Evolutionary conservation across 208 protist species (phyloP).

Genomic region (Sergeia podlipaevii): DNA sequence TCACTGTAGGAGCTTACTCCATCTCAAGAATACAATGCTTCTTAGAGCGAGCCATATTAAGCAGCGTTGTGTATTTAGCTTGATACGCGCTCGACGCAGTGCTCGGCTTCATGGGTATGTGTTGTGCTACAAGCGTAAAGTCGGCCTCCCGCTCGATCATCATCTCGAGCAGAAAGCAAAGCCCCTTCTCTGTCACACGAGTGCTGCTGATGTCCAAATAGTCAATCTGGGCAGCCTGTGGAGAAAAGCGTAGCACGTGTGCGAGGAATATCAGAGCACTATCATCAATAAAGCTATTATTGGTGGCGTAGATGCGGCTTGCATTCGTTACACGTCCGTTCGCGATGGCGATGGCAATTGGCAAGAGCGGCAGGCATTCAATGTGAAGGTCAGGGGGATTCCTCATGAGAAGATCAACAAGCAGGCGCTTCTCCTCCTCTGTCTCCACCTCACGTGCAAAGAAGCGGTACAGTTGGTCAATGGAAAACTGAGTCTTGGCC

Average conservation of each 20-base stretch:
- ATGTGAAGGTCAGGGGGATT: constrained; percentile 65
- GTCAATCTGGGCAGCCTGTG: constrained; percentile 60
- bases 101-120: constrained; percentile 22
- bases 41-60: background rate
- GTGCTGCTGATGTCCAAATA: constrained; percentile 81
- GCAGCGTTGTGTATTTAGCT: constrained; percentile 7
- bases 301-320: constrained; percentile 48
- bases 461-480: constrained; percentile 76
- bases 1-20: background rate
- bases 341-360: constrained; percentile 62
- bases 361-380: constrained; percentile 59
- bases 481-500: constrained; percentile 60
- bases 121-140: constrained; percentile 67
- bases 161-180: constrained; percentile 80
- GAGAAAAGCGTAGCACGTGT: constrained; percentile 77
- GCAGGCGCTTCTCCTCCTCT: constrained; percentile 54
- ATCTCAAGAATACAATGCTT: constrained; percentile 5
- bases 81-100: constrained; percentile 6
- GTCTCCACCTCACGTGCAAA: constrained; percentile 67
- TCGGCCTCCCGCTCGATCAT: constrained; percentile 58
- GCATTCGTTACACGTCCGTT: constrained; percentile 70
- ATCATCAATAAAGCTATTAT: constrained; percentile 64
- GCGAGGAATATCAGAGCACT: constrained; percentile 68
- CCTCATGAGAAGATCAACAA: constrained; percentile 61
- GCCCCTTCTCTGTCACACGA: constrained; percentile 63